These are phyloP conservation scores for Lactifluus subvellereus DNA, from an alignment of 768 basidiomycete genomes.

Conservation along the genomic window DNA sequence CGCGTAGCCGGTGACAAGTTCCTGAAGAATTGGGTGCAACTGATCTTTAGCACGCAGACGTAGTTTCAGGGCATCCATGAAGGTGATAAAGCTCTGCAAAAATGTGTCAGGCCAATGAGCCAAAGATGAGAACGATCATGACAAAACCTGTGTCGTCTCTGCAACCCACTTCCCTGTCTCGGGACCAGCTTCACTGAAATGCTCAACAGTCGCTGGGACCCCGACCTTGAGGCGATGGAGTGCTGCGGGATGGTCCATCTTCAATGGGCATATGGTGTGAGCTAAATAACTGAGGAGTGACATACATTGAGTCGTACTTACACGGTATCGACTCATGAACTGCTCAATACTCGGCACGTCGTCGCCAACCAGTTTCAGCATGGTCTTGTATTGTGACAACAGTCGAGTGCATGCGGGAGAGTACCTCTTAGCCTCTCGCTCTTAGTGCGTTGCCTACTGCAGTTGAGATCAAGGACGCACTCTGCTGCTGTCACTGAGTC, in stretches of 20 bases:
- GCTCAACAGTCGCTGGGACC: conserved; percentile 95
- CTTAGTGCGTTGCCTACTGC: conserved; percentile 31
- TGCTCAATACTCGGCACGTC: conserved; percentile 80
- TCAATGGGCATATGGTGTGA: neutral
- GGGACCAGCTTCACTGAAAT: conserved; percentile 85
- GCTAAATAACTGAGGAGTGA: neutral
- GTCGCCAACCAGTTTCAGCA: conserved; percentile 91
- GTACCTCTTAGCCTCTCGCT: conserved; percentile 57
- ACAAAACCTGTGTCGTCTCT: conserved; percentile 87
- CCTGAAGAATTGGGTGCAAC: conserved; percentile 88
- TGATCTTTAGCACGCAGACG: conserved; percentile 95
- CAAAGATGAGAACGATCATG: neutral
- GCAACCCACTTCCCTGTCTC: conserved; percentile 97
- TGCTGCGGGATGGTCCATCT: conserved; percentile 95
- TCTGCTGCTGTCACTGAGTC: conserved; percentile 88
- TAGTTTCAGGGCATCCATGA: conserved; percentile 95
- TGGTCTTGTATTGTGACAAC: conserved; percentile 96
- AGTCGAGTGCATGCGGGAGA: conserved; percentile 92
- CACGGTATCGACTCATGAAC: conserved; percentile 85
- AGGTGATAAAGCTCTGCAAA: conserved; percentile 88
- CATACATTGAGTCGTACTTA: conserved; percentile 3
- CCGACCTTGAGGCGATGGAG: conserved; percentile 86
- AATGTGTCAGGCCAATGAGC: neutral
- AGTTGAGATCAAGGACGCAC: conserved; percentile 46
- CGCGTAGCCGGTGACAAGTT: conserved; percentile 91